phyloP scores from a whole-genome alignment of 2,329 filamentous ascomycete genomes.

The Pyricularia grisea region DNA sequence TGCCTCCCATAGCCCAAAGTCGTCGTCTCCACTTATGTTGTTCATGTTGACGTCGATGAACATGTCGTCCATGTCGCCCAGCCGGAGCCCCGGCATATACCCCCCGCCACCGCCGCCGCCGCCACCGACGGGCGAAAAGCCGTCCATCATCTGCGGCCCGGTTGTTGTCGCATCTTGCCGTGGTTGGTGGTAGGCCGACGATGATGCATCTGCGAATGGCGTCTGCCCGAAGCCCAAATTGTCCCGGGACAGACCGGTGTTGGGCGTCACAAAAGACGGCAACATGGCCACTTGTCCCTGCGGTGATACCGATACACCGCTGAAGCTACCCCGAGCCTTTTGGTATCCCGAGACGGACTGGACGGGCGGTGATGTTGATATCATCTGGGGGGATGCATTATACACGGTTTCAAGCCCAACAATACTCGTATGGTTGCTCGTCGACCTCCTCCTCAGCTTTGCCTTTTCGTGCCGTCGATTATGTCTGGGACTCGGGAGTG shows the following conservation, averaged over 20 bases:
- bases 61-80: slow-evolving; percentile 12
- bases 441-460: background rate
- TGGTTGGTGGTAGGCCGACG: background rate
- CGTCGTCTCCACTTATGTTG: slow-evolving; percentile 14
- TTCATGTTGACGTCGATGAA: slow-evolving; percentile 18
- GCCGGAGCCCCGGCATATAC: slow-evolving; percentile 5
- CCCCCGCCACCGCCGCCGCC: background rate
- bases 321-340: background rate
- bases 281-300: background rate
- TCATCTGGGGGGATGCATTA: background rate
- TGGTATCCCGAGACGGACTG: background rate
- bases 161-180: background rate
- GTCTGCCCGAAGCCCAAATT: background rate
- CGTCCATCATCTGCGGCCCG: background rate
- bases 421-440: background rate
- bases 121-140: background rate
- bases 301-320: background rate
- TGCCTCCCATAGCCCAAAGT: slow-evolving; percentile 27
- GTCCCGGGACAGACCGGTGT: background rate
- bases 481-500: background rate
- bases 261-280: background rate
- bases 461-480: background rate
- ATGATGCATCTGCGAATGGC: background rate
- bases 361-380: background rate
- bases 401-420: background rate